phyloP scores from a whole-genome alignment of 1,284 basidiomycete species.

The Tranzscheliella williamsii region DNA sequence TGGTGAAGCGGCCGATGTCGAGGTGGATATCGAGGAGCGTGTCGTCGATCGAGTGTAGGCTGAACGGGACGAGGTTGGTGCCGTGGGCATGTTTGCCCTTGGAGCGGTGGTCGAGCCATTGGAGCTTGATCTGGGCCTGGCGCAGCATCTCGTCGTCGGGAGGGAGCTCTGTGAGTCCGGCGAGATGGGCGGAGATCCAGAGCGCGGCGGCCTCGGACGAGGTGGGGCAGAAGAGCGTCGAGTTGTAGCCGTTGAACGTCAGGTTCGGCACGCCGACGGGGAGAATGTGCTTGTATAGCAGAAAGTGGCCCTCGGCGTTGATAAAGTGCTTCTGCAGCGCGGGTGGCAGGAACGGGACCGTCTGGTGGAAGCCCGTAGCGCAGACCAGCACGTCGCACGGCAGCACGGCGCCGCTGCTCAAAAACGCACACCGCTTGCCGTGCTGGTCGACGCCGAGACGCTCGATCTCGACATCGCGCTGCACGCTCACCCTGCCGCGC shows the following conservation, averaged over 20 bases:
- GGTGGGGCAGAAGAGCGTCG: constrained; percentile 48
- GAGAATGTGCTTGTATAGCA: constrained; percentile 44
- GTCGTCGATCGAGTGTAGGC: constrained; percentile 50
- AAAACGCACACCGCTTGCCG: constrained; percentile 10
- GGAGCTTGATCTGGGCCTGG: constrained; percentile 25
- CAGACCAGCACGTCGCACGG: constrained; percentile 41
- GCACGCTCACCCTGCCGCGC: constrained; percentile 9
- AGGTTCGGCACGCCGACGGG: constrained; percentile 38
- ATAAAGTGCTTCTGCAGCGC: constrained; percentile 35
- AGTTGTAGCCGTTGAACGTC: constrained; percentile 53
- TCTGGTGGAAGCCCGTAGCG: constrained; percentile 49
- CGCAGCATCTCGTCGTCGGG: constrained; percentile 16
- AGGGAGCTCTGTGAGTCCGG: constrained; percentile 28
- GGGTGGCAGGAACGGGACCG: constrained; percentile 37
- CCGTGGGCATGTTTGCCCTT: constrained; percentile 46
- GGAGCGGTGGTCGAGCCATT: constrained; percentile 44
- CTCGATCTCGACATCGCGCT: constrained; percentile 26
- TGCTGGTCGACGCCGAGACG: constrained; percentile 1
- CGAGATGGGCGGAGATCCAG: constrained; percentile 49
- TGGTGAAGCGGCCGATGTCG: constrained; percentile 11
- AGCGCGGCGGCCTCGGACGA: constrained; percentile 45
- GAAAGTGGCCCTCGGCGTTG: constrained; percentile 44
- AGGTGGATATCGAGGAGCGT: constrained; percentile 39
- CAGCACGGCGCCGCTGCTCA: constrained; percentile 21
- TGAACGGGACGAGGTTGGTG: constrained; percentile 52